Conservation (phyloP, 139 green algal species). For the Zygnema circumcarinatum region DNA sequence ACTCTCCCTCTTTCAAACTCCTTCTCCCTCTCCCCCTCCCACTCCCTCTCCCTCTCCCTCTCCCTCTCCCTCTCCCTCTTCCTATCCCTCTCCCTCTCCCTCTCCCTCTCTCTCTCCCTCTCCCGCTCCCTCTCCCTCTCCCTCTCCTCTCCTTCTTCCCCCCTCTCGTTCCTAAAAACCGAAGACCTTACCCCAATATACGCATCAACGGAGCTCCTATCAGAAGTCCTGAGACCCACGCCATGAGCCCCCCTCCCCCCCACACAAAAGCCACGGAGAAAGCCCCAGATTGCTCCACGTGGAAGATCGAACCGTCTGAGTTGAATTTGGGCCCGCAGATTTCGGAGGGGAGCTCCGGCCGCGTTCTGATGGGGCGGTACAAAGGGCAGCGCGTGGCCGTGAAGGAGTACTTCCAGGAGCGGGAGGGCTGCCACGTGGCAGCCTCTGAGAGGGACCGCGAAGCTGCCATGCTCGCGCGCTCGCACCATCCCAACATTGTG, state of each 20-base stretch:
- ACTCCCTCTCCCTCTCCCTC: background rate
- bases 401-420: background rate
- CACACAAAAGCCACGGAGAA: too few relatives aligned
- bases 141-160: background rate
- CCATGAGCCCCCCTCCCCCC: too few relatives aligned
- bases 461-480: slow-evolving; percentile 21
- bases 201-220: too few relatives aligned
- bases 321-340: slow-evolving; percentile 30
- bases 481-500: slow-evolving; percentile 38
- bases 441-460: slow-evolving; percentile 34
- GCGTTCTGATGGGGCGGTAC: slow-evolving; percentile 24
- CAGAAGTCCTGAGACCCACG: too few relatives aligned
- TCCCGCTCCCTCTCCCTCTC: background rate
- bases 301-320: background rate
- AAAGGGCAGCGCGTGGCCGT: slow-evolving; percentile 18
- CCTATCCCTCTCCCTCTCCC: background rate
- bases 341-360: slow-evolving; percentile 11
- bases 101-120: background rate
- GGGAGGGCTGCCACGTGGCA: too few relatives aligned
- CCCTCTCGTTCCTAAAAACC: too few relatives aligned
- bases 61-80: background rate
- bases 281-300: too few relatives aligned
- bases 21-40: background rate
- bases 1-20: background rate
- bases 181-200: too few relatives aligned